A percentile compares a stretch with the other conserved stretches of the same genome.
phyloP scores from a whole-genome alignment of 371 early-diverging fungal genomes.

The Mortierella sp. region DNA sequence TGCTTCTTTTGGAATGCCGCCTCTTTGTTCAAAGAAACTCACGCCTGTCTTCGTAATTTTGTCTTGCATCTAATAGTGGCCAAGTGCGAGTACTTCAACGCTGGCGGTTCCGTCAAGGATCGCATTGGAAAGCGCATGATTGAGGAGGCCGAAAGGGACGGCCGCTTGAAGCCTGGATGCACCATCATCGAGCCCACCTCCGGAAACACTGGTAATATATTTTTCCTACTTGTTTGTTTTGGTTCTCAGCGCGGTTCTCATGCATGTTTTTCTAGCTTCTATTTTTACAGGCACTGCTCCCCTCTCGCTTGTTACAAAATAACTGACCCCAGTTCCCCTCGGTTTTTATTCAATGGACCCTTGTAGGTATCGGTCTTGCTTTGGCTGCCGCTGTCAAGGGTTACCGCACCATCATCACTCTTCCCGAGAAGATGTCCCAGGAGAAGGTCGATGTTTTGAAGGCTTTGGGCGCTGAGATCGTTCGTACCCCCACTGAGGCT shows the following conservation, averaged over 20 bases:
- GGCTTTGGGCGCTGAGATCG: slow-evolving; percentile 97
- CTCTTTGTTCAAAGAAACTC: neutral
- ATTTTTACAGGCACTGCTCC: slow-evolving; percentile 33
- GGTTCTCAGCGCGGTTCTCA: neutral
- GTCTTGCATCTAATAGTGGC: slow-evolving; percentile 69
- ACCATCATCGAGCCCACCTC: slow-evolving; percentile 98
- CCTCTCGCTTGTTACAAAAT: neutral
- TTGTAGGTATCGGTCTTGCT: slow-evolving; percentile 39
- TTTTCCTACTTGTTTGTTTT: slow-evolving; percentile 14
- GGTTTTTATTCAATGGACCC: neutral
- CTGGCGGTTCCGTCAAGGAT: slow-evolving; percentile 98
- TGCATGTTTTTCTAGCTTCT: neutral
- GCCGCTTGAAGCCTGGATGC: slow-evolving; percentile 88
- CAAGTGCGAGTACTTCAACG: slow-evolving; percentile 98
- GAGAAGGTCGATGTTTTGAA: slow-evolving; percentile 98
- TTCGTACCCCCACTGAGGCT: slow-evolving; percentile 98
- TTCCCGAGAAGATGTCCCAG: slow-evolving; percentile 98
- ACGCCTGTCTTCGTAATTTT: neutral
- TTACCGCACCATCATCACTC: slow-evolving; percentile 95
- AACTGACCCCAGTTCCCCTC: neutral
- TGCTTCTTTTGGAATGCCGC: neutral
- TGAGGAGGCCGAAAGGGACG: slow-evolving; percentile 93
- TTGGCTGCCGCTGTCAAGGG: slow-evolving; percentile 95
- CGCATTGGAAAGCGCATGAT: slow-evolving; percentile 96
- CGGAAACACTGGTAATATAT: slow-evolving; percentile 89